These are phyloP conservation scores for Penicillium robsamsonii DNA, from an alignment of 495 filamentous ascomycete genomes.

Conservation along the genomic window DNA sequence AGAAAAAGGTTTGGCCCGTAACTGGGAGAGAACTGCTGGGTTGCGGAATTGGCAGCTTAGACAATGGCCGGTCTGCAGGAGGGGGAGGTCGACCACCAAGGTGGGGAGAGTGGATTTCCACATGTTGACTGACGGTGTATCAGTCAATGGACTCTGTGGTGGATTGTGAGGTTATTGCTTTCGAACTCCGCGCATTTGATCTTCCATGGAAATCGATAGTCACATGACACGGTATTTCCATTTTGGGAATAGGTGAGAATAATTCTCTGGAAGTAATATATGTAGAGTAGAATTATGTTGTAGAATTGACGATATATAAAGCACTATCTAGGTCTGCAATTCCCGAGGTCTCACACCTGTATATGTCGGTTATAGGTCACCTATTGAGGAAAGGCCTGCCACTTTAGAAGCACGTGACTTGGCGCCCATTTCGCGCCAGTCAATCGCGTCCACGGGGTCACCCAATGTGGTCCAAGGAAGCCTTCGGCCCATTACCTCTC, in stretches of 20 bases:
- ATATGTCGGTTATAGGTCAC: not conserved
- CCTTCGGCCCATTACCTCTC: constrained; percentile 14
- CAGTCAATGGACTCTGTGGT: not conserved
- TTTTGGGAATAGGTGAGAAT: not conserved
- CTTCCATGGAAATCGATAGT: constrained; percentile 4
- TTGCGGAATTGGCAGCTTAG: constrained; percentile 43
- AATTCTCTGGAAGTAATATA: not conserved
- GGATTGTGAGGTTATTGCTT: not conserved
- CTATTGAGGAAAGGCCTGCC: not conserved
- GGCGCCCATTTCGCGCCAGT: constrained; percentile 37
- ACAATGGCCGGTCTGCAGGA: constrained; percentile 35
- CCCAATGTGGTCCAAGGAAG: constrained; percentile 9
- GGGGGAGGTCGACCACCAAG: constrained; percentile 22
- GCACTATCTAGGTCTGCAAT: not conserved
- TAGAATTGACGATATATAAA: not conserved
- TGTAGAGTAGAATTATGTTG: not conserved
- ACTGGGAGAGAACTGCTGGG: constrained; percentile 18
- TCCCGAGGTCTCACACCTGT: not conserved
- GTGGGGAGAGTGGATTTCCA: constrained; percentile 31
- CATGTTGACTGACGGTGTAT: constrained; percentile 26
- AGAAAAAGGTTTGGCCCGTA: constrained; percentile 23
- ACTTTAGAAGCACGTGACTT: constrained; percentile 34
- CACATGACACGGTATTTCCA: not conserved
- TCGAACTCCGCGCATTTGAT: not conserved
- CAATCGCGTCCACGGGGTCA: constrained; percentile 15